Conservation (phyloP, 2,329 filamentous ascomycete genomes). For the Apiospora aurea region DNA sequence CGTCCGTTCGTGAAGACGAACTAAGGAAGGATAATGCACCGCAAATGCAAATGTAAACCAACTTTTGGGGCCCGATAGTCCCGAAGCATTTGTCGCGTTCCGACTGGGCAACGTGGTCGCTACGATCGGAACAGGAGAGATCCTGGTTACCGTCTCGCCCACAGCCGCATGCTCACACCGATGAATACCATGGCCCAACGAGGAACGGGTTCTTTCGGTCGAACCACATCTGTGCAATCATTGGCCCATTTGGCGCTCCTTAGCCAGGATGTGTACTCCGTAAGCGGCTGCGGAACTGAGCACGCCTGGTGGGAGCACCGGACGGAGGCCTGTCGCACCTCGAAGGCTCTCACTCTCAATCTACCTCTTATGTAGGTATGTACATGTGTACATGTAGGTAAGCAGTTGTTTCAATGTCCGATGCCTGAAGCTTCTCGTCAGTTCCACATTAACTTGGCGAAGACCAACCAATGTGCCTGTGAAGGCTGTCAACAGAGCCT, state of each 20-base stretch:
- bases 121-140: background rate
- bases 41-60: background rate
- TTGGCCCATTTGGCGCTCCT: slow-evolving; percentile 5
- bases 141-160: background rate
- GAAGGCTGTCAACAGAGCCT: background rate
- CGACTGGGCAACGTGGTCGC: background rate
- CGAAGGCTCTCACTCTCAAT: background rate
- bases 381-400: background rate
- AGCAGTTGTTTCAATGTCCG: background rate
- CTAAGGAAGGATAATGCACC: background rate
- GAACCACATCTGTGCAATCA: background rate
- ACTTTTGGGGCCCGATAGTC: background rate
- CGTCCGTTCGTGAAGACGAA: background rate
- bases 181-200: background rate
- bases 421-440: background rate
- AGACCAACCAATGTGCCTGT: background rate
- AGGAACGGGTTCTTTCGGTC: background rate
- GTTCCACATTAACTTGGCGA: background rate
- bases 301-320: background rate
- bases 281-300: background rate
- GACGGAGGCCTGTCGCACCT: background rate
- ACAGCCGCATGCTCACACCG: background rate
- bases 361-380: background rate
- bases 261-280: background rate
- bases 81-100: background rate